These are phyloP conservation scores for Hymenoscyphus repandus DNA, from an alignment of 2,329 filamentous ascomycete species.

Conservation along the genomic window DNA sequence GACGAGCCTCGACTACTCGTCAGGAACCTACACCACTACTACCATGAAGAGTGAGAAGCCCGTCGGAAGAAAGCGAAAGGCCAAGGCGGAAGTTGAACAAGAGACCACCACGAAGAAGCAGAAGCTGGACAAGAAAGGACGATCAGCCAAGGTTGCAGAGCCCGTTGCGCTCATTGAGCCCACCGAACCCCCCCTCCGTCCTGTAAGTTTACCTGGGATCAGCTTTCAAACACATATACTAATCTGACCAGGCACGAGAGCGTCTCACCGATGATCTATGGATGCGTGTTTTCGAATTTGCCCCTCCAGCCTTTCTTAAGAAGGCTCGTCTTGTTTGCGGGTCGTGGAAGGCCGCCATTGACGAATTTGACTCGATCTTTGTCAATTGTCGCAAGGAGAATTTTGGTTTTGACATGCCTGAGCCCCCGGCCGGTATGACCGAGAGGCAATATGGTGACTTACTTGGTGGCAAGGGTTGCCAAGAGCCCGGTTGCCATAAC, in stretches of 20 bases:
- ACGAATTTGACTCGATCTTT: conserved; percentile 24
- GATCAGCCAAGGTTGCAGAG: conserved; percentile 11
- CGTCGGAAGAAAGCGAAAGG: conserved; percentile 14
- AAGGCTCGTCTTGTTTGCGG: conserved; percentile 26
- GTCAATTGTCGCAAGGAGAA: conserved; percentile 28
- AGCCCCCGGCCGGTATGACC: conserved; percentile 16
- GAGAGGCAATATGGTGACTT: conserved; percentile 27
- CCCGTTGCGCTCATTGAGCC: conserved; percentile 9
- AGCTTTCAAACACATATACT: neutral
- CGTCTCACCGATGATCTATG: conserved; percentile 20
- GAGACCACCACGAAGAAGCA: conserved; percentile 3
- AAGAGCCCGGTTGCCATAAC: conserved; percentile 21
- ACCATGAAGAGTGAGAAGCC: neutral
- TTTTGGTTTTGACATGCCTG: conserved; percentile 27
- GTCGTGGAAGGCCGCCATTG: conserved; percentile 18
- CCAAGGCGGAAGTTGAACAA: conserved; percentile 4
- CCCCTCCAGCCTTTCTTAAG: conserved; percentile 26
- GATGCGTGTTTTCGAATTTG: conserved; percentile 29
- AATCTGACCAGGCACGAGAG: conserved; percentile 14
- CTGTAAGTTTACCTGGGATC: conserved; percentile 17
- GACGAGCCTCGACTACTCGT: conserved; percentile 1
- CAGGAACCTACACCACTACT: neutral
- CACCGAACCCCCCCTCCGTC: no score
- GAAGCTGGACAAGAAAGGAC: conserved; percentile 13
- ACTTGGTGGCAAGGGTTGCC: conserved; percentile 29